Conservation (phyloP, 2,329 filamentous ascomycete species). For the Tolypocladium endophyticum region DNA sequence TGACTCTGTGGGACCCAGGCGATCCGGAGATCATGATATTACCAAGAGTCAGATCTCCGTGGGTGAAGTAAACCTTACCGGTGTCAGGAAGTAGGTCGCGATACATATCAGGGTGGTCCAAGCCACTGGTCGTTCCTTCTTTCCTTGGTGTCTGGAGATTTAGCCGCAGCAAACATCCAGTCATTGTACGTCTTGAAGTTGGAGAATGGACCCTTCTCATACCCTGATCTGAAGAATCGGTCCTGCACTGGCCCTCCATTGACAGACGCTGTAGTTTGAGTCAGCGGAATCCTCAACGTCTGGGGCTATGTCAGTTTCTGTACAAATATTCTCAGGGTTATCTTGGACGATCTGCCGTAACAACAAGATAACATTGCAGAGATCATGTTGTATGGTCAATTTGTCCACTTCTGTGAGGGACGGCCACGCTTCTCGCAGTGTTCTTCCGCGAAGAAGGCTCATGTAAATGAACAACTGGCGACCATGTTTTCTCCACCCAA, state of each 20-base stretch:
- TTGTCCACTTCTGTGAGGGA: constrained; percentile 9
- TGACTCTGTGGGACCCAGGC: neutral
- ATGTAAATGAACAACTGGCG: constrained; percentile 9
- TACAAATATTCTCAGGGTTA: too few species aligned
- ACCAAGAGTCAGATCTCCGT: constrained; percentile 11
- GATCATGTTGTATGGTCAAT: constrained; percentile 5
- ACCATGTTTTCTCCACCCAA: constrained; percentile 10
- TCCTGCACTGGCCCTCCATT: constrained; percentile 12
- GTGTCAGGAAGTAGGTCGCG: constrained; percentile 9
- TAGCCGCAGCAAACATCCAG: constrained; percentile 9
- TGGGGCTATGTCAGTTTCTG: constrained; percentile 1
- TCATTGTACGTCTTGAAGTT: constrained; percentile 11
- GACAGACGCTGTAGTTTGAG: constrained; percentile 10
- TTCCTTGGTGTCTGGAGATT: constrained; percentile 7
- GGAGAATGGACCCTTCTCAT: constrained; percentile 9
- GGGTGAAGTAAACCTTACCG: constrained; percentile 10
- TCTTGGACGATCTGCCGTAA: constrained; percentile 1
- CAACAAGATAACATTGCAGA: neutral
- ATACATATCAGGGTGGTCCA: constrained; percentile 3
- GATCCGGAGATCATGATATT: neutral
- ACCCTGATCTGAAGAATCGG: constrained; percentile 10
- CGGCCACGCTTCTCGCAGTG: constrained; percentile 10
- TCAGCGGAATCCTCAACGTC: too few species aligned
- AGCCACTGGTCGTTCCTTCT: too few species aligned
- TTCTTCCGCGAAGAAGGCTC: constrained; percentile 8